A percentile compares a stretch with the other conserved stretches of the same genome.
These are phyloP conservation scores for Diutina rugosa DNA, from an alignment of 1,139 yeast genomes.

Conservation along the genomic window DNA sequence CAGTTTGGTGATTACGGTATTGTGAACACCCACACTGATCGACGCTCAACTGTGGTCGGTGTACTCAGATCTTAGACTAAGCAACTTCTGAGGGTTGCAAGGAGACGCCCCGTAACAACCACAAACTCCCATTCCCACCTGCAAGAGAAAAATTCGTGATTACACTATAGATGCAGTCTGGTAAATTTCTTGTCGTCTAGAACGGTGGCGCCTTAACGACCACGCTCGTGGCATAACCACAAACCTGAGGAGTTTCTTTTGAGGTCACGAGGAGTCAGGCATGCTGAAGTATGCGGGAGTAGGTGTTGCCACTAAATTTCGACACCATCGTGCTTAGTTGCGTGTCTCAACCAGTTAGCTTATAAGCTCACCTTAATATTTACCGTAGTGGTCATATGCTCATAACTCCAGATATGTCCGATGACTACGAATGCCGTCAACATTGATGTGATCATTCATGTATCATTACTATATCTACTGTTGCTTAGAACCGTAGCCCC, in stretches of 20 bases:
- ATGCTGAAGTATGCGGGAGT: not conserved
- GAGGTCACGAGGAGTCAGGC: not conserved
- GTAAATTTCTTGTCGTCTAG: not conserved
- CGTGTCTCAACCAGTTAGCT: not conserved
- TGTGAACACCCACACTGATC: not conserved
- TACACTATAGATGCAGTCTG: not conserved
- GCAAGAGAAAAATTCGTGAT: not conserved
- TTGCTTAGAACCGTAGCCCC: constrained; percentile 73
- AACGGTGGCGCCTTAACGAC: not conserved
- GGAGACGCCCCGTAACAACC: not conserved
- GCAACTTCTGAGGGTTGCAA: not conserved
- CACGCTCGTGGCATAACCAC: too few relatives aligned
- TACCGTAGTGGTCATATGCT: not conserved
- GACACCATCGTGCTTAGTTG: not conserved
- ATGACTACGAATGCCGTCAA: not conserved
- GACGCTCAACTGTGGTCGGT: not conserved
- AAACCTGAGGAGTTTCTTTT: not conserved
- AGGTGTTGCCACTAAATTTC: not conserved
- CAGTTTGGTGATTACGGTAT: too few relatives aligned
- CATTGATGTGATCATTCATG: not conserved
- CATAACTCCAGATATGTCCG: not conserved
- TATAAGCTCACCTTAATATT: not conserved
- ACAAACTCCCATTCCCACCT: not conserved
- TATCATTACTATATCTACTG: constrained; percentile 3
- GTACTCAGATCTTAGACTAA: not conserved